Evolutionary conservation across 2,329 filamentous ascomycete species (phyloP).

Genomic region (Fusarium sp.): DNA sequence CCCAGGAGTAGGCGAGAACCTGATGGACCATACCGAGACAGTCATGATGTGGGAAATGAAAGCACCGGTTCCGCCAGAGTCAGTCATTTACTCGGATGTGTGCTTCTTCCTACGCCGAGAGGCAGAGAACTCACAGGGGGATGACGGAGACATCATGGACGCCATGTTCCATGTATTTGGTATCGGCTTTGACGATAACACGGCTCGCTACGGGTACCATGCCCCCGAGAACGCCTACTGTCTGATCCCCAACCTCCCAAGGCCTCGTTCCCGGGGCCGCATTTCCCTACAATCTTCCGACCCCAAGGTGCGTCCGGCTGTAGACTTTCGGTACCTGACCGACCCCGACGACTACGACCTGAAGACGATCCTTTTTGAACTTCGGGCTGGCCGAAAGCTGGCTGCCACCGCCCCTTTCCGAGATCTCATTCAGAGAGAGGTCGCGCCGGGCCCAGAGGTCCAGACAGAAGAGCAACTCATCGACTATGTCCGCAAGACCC

Average conservation of each 20-base stretch:
- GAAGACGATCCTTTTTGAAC: not conserved
- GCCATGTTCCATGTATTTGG: not conserved
- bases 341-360: not conserved
- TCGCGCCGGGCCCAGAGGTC: not conserved
- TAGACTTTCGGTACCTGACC: not conserved
- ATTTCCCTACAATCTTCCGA: not conserved
- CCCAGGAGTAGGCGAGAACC: slow-evolving; percentile 68
- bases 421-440: not conserved
- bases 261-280: not conserved
- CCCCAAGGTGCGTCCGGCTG: not conserved
- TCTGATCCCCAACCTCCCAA: not conserved
- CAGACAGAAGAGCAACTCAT: not conserved
- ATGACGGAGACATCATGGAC: not conserved
- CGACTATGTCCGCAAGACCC: not conserved
- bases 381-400: not conserved
- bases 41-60: slow-evolving; percentile 80
- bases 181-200: not conserved
- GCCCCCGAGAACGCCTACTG: not conserved
- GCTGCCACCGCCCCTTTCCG: not conserved
- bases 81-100: not conserved
- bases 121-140: not conserved
- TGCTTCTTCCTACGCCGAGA: not conserved
- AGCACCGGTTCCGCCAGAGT: slow-evolving; percentile 69
- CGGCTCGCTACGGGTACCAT: not conserved
- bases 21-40: slow-evolving; percentile 68